These are phyloP conservation scores for Dactylellina sp. DNA, from an alignment of 2,329 filamentous ascomycete genomes.

Conservation along the genomic window DNA sequence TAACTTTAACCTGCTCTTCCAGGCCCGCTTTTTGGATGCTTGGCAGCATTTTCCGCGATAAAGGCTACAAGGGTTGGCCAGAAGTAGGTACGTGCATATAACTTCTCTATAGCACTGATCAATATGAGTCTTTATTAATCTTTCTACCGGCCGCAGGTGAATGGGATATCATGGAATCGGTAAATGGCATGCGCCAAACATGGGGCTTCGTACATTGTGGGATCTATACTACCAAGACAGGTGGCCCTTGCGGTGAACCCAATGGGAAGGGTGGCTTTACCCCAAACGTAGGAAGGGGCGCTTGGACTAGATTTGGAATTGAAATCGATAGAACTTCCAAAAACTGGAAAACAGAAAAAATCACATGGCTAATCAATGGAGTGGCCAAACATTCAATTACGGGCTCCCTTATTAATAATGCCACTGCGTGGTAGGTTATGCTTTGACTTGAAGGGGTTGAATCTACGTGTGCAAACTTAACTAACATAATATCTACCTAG, in stretches of 20 bases:
- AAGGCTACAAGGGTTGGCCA: constrained; percentile 65
- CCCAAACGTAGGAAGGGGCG: constrained; percentile 59
- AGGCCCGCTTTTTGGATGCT: constrained; percentile 68
- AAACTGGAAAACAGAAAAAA: constrained; percentile 61
- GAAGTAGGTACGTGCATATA: constrained; percentile 18
- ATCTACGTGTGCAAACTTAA: too few species aligned
- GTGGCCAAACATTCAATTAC: constrained; percentile 60
- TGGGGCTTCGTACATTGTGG: constrained; percentile 66
- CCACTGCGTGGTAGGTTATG: constrained; percentile 33
- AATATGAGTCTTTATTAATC: background rate
- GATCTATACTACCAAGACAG: constrained; percentile 27
- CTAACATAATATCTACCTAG: constrained; percentile 51
- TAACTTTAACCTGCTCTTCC: constrained; percentile 53
- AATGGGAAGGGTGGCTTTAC: constrained; percentile 61
- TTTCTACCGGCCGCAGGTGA: constrained; percentile 62
- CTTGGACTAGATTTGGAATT: constrained; percentile 63
- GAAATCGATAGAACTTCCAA: constrained; percentile 62
- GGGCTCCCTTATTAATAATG: constrained; percentile 60
- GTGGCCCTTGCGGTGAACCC: constrained; percentile 64
- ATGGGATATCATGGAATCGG: constrained; percentile 66
- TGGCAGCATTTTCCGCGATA: constrained; percentile 63
- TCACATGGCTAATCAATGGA: constrained; percentile 64
- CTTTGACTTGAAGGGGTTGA: too few species aligned
- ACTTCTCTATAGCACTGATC: background rate
- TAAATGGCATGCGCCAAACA: constrained; percentile 64